phyloP scores from a whole-genome alignment of 2,329 filamentous ascomycete species.

The Apiospora rasikravindrae region DNA sequence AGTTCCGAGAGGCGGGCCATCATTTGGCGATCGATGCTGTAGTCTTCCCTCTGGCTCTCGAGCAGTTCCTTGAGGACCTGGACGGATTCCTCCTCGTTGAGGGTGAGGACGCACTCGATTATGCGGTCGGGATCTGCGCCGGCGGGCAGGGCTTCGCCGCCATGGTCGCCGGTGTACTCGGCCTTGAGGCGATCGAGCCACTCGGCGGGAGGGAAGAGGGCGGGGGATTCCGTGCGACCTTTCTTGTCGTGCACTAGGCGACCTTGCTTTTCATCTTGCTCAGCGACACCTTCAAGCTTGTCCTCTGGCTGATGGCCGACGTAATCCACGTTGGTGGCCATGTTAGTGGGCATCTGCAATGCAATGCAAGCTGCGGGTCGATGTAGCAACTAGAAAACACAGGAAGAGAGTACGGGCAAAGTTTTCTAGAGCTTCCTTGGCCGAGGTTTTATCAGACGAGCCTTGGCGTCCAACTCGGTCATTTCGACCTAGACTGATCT shows the following conservation, averaged over 20 bases:
- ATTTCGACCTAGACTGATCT: background rate
- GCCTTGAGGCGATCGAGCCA: conserved; percentile 33
- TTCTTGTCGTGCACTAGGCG: background rate
- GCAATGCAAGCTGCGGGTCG: background rate
- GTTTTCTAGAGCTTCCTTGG: background rate
- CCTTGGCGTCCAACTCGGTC: background rate
- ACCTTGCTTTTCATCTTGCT: background rate
- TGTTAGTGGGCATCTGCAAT: background rate
- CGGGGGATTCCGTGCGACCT: background rate
- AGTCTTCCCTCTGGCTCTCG: conserved; percentile 33
- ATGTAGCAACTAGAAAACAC: background rate
- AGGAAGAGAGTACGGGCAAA: background rate
- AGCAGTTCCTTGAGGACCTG: conserved; percentile 27
- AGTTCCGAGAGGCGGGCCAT: conserved; percentile 31
- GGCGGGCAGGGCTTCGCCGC: conserved; percentile 35
- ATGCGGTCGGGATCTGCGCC: conserved; percentile 34
- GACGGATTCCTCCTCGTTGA: conserved; percentile 32
- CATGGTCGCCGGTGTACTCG: conserved; percentile 35
- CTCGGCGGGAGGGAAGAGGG: conserved; percentile 26
- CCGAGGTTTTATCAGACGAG: background rate
- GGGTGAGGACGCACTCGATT: conserved; percentile 31
- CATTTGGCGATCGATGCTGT: conserved; percentile 34
- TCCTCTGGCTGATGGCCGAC: background rate
- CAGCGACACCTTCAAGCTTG: background rate
- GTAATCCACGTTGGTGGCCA: conserved; percentile 10